Percentiles rank a stretch among this genome's conserved stretches.
phyloP scores from a whole-genome alignment of 495 filamentous ascomycete genomes.

The Penicillium diatomitis region DNA sequence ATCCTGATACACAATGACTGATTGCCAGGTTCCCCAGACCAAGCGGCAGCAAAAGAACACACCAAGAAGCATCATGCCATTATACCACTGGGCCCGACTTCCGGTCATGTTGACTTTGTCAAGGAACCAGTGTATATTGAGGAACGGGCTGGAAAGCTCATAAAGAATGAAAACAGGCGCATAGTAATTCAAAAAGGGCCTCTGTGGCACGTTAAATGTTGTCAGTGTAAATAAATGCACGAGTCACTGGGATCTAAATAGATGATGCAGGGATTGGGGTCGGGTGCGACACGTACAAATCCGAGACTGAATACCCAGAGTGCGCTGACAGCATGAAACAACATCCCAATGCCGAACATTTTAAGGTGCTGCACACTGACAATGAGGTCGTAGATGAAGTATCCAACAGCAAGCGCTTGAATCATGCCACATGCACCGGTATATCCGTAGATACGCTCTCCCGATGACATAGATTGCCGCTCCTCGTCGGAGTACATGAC shows the following conservation, averaged over 20 bases:
- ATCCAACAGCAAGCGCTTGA: slow-evolving; percentile 79
- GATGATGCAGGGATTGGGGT: neutral
- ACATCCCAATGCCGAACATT: slow-evolving; percentile 80
- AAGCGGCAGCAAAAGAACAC: slow-evolving; percentile 87
- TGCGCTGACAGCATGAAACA: slow-evolving; percentile 82
- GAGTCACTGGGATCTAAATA: neutral
- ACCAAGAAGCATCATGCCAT: slow-evolving; percentile 55
- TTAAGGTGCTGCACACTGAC: slow-evolving; percentile 61
- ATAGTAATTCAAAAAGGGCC: slow-evolving; percentile 92
- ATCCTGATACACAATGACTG: slow-evolving; percentile 65
- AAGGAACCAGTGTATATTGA: slow-evolving; percentile 99
- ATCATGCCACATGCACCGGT: slow-evolving; percentile 74
- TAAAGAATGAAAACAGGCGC: slow-evolving; percentile 89
- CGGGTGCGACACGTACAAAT: slow-evolving; percentile 58
- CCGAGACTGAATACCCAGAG: slow-evolving; percentile 81
- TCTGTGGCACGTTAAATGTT: slow-evolving; percentile 36
- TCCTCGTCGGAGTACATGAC: slow-evolving; percentile 74
- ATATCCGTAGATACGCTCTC: slow-evolving; percentile 84
- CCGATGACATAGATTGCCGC: slow-evolving; percentile 57
- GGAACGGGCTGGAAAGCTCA: slow-evolving; percentile 88
- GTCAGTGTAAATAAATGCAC: neutral
- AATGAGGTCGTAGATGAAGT: slow-evolving; percentile 88
- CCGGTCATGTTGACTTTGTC: slow-evolving; percentile 96
- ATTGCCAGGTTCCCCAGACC: slow-evolving; percentile 84
- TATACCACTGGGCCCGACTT: slow-evolving; percentile 70